Percentiles rank a stretch among this genome's conserved stretches.
These are phyloP conservation scores for Coemansia sp. DNA, from an alignment of 192 early-diverging fungal genomes.

Conservation along the genomic window DNA sequence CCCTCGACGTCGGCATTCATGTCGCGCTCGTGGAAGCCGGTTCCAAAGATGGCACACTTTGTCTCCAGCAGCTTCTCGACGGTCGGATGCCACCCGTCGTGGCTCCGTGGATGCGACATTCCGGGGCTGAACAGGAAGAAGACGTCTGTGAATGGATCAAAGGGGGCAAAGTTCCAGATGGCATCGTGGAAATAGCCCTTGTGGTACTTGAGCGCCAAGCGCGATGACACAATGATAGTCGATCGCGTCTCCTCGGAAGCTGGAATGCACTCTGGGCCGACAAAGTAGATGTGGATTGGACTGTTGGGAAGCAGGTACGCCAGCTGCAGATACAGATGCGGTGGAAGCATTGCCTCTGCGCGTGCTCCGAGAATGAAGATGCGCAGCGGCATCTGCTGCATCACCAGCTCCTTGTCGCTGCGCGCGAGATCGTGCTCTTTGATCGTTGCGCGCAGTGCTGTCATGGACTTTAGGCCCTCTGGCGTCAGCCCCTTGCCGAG, in stretches of 20 bases:
- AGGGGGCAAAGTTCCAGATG: conserved; percentile 61
- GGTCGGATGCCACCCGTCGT: conserved; percentile 66
- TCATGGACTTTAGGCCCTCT: conserved; percentile 73
- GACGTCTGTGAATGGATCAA: conserved; percentile 76
- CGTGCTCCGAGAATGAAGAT: conserved; percentile 72
- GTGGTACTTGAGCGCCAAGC: conserved; percentile 69
- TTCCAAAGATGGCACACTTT: conserved; percentile 77
- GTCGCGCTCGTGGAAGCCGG: conserved; percentile 73
- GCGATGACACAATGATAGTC: conserved; percentile 53
- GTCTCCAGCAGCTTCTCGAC: conserved; percentile 68
- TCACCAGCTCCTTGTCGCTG: conserved; percentile 55
- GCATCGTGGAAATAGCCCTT: conserved; percentile 65
- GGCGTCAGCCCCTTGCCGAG: conserved; percentile 64
- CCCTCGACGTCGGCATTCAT: conserved; percentile 61
- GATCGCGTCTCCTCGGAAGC: conserved; percentile 56
- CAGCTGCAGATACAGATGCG: conserved; percentile 72
- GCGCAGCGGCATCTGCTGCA: conserved; percentile 62
- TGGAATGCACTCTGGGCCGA: conserved; percentile 72
- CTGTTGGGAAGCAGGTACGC: conserved; percentile 70
- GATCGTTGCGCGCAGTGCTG: conserved; percentile 58
- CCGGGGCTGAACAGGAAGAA: conserved; percentile 82
- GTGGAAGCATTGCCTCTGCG: conserved; percentile 74
- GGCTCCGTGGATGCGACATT: conserved; percentile 62
- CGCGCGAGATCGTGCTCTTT: conserved; percentile 55
- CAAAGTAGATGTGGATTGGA: conserved; percentile 76